Percentiles rank a stretch among this genome's conserved stretches.
Conservation (phyloP, 768 basidiomycete species). For the Lentinula raphanica region DNA sequence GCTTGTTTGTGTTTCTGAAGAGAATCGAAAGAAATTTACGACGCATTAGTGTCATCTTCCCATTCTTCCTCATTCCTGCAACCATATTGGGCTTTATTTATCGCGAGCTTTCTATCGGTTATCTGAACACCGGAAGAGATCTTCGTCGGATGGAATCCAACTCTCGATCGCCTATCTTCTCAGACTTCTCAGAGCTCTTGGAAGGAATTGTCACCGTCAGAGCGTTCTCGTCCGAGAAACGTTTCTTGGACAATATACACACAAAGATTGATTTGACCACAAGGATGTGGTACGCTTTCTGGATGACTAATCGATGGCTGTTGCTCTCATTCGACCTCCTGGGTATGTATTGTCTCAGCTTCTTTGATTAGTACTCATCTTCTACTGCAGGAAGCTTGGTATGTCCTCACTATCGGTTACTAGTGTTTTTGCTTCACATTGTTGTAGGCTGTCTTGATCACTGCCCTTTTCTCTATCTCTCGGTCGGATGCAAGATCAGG, state of each 20-base stretch:
- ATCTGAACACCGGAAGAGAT: slow-evolving; percentile 77
- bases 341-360: slow-evolving; percentile 42
- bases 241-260: slow-evolving; percentile 74
- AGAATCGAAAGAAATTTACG: neutral
- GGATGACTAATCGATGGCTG: slow-evolving; percentile 90
- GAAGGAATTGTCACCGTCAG: slow-evolving; percentile 92
- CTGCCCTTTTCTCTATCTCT: slow-evolving; percentile 71
- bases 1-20: slow-evolving; percentile 2
- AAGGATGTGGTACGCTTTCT: slow-evolving; percentile 64
- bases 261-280: slow-evolving; percentile 73
- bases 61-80: slow-evolving; percentile 78
- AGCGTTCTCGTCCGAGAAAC: slow-evolving; percentile 78
- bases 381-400: neutral
- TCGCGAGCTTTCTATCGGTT: slow-evolving; percentile 62
- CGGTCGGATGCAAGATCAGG: slow-evolving; percentile 51
- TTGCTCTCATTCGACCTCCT: slow-evolving; percentile 78
- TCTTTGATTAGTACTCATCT: neutral
- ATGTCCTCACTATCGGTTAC: neutral
- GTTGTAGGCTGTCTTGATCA: slow-evolving; percentile 54
- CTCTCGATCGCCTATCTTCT: slow-evolving; percentile 77
- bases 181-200: slow-evolving; percentile 75
- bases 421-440: neutral
- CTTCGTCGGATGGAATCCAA: slow-evolving; percentile 89
- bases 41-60: slow-evolving; percentile 58
- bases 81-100: slow-evolving; percentile 69